phyloP scores from a whole-genome alignment of 2,329 filamentous ascomycete genomes.

The Paramyrothecium roridum region DNA sequence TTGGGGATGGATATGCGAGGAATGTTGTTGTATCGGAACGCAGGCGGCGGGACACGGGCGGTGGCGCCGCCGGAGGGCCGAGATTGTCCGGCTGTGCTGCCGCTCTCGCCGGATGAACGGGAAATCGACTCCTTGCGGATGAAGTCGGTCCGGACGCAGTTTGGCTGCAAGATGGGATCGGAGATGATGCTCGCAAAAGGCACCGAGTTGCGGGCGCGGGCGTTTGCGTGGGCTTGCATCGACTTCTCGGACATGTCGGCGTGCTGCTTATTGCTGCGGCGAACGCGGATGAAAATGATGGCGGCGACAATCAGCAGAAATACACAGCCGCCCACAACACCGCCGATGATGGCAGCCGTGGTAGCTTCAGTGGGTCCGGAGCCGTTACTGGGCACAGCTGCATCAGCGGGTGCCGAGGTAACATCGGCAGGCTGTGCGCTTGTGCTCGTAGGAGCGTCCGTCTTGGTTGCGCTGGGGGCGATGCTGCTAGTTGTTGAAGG shows the following conservation, averaged over 20 bases:
- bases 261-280: constrained; percentile 22
- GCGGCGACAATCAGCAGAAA: constrained; percentile 36
- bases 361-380: constrained; percentile 19
- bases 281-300: constrained; percentile 36
- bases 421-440: constrained; percentile 14
- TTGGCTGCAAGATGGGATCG: constrained; percentile 47
- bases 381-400: constrained; percentile 10
- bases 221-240: constrained; percentile 13
- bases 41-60: background rate
- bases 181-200: constrained; percentile 48
- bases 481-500: constrained; percentile 26
- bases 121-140: constrained; percentile 34
- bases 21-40: constrained; percentile 6
- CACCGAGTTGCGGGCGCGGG: constrained; percentile 7
- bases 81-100: constrained; percentile 3
- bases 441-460: constrained; percentile 11
- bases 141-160: constrained; percentile 50
- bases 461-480: constrained; percentile 14
- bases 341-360: constrained; percentile 41
- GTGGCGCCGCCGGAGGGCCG: constrained; percentile 1
- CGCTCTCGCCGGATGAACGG: constrained; percentile 6
- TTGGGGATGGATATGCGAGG: constrained; percentile 29
- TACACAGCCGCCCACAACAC: constrained; percentile 43
- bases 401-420: constrained; percentile 3
- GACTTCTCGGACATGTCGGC: constrained; percentile 14